A percentile compares a stretch with the other conserved stretches of the same genome.
phyloP scores from a whole-genome alignment of 148 eudicot genomes.

The Rhododendron ferrugineum region DNA sequence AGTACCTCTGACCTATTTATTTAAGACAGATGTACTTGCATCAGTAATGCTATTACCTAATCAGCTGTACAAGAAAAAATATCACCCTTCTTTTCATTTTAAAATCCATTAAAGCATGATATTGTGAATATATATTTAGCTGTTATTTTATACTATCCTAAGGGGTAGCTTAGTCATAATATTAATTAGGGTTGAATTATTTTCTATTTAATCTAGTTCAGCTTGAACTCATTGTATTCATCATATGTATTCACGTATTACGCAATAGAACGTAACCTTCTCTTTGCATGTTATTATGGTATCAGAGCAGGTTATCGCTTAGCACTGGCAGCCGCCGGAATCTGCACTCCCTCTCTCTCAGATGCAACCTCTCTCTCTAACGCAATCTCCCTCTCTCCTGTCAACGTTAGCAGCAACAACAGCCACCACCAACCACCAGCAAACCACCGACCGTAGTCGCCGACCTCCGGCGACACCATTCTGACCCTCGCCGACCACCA shows the following conservation, averaged over 20 bases:
- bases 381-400: no score
- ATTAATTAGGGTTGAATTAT: not conserved
- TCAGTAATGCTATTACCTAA: slow-evolving; percentile 5
- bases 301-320: not conserved
- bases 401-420: not conserved
- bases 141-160: not conserved
- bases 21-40: slow-evolving; percentile 16
- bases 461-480: not conserved
- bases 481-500: not conserved
- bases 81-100: not conserved
- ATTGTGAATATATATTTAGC: not conserved
- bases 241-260: not conserved
- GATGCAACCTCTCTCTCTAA: not conserved
- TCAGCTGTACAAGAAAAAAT: not conserved
- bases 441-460: not conserved
- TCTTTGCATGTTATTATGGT: not conserved
- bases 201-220: not conserved
- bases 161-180: not conserved
- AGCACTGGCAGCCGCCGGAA: not conserved
- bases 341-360: not conserved
- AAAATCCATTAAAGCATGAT: not conserved
- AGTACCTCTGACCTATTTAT: slow-evolving; percentile 91
- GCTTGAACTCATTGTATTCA: not conserved
- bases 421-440: not conserved
- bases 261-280: not conserved